A percentile compares a stretch with the other conserved stretches of the same genome.
Evolutionary conservation across 225 moss, liverwort and hornwort genomes (phyloP).

Genomic region (Climacium dendroides): DNA sequence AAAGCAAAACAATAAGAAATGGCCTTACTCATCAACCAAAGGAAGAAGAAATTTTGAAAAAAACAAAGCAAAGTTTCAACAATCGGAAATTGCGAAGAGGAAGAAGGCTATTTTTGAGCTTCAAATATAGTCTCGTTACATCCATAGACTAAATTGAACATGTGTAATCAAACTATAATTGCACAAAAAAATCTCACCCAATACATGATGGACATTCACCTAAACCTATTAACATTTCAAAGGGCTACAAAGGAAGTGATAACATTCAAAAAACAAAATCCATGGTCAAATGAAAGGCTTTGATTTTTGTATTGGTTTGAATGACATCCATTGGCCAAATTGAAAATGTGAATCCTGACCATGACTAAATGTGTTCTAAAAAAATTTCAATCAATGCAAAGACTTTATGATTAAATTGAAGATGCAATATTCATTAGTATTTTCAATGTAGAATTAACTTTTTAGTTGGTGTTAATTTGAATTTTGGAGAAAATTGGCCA

Average conservation of each 20-base stretch:
- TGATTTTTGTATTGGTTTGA: neutral
- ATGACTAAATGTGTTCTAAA: rapidly evolving
- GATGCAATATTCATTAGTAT: neutral
- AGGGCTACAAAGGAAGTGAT: too few species aligned
- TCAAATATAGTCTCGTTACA: neutral
- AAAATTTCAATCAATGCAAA: neutral
- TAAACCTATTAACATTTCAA: neutral
- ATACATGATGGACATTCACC: rapidly evolving
- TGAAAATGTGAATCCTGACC: neutral
- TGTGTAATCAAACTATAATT: neutral
- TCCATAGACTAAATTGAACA: neutral
- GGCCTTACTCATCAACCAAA: rapidly evolving
- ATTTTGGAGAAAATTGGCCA: rapidly evolving
- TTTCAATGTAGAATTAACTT: neutral
- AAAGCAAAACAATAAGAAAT: neutral
- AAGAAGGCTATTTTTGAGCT: neutral
- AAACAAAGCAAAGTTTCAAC: too few species aligned
- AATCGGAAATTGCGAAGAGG: rapidly evolving
- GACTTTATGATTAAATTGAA: rapidly evolving
- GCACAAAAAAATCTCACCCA: neutral
- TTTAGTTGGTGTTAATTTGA: rapidly evolving
- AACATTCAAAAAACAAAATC: neutral
- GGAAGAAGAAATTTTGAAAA: too few species aligned
- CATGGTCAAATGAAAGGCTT: neutral
- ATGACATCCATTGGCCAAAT: neutral